Conservation (phyloP, 1,139 yeast species). For the Hanseniaspora gamundiae region DNA sequence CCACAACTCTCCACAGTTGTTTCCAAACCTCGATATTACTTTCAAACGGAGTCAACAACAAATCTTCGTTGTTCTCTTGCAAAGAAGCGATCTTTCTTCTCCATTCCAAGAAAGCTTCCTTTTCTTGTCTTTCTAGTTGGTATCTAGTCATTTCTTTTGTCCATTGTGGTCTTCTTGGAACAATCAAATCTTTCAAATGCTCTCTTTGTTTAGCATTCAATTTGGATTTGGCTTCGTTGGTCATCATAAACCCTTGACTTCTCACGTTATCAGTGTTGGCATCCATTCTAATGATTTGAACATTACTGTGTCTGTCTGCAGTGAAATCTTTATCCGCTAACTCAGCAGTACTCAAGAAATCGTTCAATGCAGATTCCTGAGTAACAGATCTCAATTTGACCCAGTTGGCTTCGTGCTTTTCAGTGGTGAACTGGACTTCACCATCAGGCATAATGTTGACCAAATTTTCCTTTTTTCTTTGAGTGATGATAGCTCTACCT, state of each 20-base stretch:
- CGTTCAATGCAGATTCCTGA: slow-evolving; percentile 89
- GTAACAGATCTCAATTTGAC: slow-evolving; percentile 87
- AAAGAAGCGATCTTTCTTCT: slow-evolving; percentile 76
- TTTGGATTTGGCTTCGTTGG: slow-evolving; percentile 53
- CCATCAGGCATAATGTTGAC: slow-evolving; percentile 72
- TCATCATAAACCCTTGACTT: slow-evolving; percentile 42
- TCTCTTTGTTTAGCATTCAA: slow-evolving; percentile 56
- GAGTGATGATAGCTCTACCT: slow-evolving; percentile 75
- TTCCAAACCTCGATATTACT: slow-evolving; percentile 97
- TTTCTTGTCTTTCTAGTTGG: slow-evolving; percentile 80
- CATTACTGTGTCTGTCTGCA: slow-evolving; percentile 76
- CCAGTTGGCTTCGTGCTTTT: slow-evolving; percentile 77
- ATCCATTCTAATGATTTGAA: slow-evolving; percentile 71
- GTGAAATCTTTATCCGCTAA: slow-evolving; percentile 93
- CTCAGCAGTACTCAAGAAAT: slow-evolving; percentile 87
- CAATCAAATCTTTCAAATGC: slow-evolving; percentile 72
- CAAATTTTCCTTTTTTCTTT: slow-evolving; percentile 54
- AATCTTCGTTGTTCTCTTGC: slow-evolving; percentile 63
- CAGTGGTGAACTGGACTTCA: slow-evolving; percentile 73
- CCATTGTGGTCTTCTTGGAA: slow-evolving; percentile 94
- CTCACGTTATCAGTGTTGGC: slow-evolving; percentile 34
- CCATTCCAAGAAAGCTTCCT: slow-evolving; percentile 87
- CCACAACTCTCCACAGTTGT: slow-evolving; percentile 97
- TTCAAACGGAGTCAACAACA: slow-evolving; percentile 91
- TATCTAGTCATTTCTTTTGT: slow-evolving; percentile 52